A percentile compares a stretch with the other conserved stretches of the same genome.
Conservation (phyloP, 208 protist species). For the Crithidia fasciculata region DNA sequence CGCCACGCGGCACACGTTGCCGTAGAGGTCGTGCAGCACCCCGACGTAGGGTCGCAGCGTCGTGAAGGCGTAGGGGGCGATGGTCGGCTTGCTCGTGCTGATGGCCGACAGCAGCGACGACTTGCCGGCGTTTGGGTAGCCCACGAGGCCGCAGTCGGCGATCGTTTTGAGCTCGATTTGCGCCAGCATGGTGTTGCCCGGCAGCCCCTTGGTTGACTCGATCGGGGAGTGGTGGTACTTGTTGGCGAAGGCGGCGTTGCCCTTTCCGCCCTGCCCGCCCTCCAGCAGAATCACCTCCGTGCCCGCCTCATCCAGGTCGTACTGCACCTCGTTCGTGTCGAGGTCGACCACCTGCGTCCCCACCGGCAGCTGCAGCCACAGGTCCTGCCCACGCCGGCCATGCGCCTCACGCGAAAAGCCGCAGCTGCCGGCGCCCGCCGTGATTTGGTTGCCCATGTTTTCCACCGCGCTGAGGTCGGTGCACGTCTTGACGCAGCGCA, state of each 20-base stretch:
- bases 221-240: conserved; percentile 89
- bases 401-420: conserved; percentile 81
- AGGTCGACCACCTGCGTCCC: conserved; percentile 89
- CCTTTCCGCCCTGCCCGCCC: conserved; percentile 91
- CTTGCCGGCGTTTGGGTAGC: conserved; percentile 94
- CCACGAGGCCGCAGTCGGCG: conserved; percentile 92
- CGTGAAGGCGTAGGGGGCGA: conserved; percentile 92
- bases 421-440: conserved; percentile 61
- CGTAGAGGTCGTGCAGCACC: conserved; percentile 83
- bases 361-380: conserved; percentile 85
- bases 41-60: conserved; percentile 92
- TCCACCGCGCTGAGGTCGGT: conserved; percentile 79
- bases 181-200: conserved; percentile 90
- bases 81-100: conserved; percentile 77
- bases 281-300: conserved; percentile 85
- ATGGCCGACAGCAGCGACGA: conserved; percentile 92
- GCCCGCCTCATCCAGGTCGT: conserved; percentile 82
- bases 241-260: conserved; percentile 91
- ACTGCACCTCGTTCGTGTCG: conserved; percentile 91
- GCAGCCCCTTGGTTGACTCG: conserved; percentile 89
- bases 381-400: conserved; percentile 69
- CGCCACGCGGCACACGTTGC: conserved; percentile 82
- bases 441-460: conserved; percentile 70
- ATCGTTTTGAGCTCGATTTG: conserved; percentile 92
- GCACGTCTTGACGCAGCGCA: conserved; percentile 53